phyloP scores from a whole-genome alignment of 768 basidiomycete species.

The Tephrocybe sp. region DNA sequence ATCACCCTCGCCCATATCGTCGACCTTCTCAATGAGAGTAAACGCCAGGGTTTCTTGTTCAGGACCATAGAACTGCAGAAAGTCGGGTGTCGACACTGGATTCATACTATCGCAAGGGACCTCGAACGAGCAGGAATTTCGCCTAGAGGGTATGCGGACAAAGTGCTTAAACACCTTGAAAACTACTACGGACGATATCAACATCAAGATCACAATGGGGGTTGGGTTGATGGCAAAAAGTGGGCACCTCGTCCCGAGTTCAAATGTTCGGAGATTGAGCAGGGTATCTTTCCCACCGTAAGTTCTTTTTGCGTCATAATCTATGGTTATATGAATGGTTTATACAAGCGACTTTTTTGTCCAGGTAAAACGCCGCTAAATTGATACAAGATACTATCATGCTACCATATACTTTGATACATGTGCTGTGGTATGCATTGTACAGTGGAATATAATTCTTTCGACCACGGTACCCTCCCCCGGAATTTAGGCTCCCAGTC shows the following conservation, averaged over 20 bases:
- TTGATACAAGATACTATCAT: no score
- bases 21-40: slow-evolving; percentile 9
- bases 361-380: background rate
- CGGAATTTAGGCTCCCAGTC: no score
- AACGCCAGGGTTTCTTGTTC: slow-evolving; percentile 15
- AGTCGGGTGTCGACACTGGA: slow-evolving; percentile 22
- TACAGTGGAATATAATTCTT: no score
- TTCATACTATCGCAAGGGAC: slow-evolving; percentile 8
- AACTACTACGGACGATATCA: slow-evolving; percentile 7
- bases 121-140: slow-evolving; percentile 5
- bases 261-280: slow-evolving; percentile 3
- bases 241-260: slow-evolving; percentile 6
- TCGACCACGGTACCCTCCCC: no score
- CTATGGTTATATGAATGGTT: no score
- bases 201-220: background rate
- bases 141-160: slow-evolving; percentile 3
- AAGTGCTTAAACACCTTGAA: slow-evolving; percentile 1
- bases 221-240: background rate
- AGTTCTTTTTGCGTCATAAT: background rate
- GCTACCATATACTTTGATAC: no score
- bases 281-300: slow-evolving; percentile 4
- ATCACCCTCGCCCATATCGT: slow-evolving; percentile 15
- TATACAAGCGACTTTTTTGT: background rate
- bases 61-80: slow-evolving; percentile 15
- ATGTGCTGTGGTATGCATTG: no score